Evolutionary conservation across 192 early-diverging fungal species (phyloP).

Genomic region (Linnemannia hyalina): DNA sequence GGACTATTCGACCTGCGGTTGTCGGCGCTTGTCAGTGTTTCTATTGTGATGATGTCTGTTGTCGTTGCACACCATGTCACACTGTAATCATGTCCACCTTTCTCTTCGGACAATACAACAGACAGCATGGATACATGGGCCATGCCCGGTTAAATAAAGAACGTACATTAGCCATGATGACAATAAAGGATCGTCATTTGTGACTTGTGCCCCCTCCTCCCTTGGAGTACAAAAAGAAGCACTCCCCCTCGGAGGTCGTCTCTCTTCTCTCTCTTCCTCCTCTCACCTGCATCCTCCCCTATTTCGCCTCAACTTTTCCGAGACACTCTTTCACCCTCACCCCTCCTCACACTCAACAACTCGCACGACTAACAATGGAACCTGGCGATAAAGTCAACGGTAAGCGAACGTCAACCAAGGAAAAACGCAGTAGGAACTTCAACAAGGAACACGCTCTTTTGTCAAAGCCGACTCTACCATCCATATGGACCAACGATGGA

Average conservation of each 20-base stretch:
- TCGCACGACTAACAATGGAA: conserved; percentile 36
- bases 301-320: neutral
- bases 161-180: neutral
- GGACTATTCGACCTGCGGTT: neutral
- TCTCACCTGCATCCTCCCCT: neutral
- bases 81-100: neutral
- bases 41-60: neutral
- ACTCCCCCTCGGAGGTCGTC: neutral
- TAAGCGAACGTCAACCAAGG: conserved; percentile 8
- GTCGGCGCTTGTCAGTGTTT: neutral
- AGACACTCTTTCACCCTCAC: neutral
- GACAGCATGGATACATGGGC: neutral
- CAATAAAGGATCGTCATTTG: neutral
- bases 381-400: conserved; percentile 42
- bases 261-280: neutral
- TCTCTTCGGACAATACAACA: neutral
- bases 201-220: neutral
- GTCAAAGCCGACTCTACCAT: neutral
- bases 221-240: neutral
- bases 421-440: neutral
- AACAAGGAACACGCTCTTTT: neutral
- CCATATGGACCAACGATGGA: neutral
- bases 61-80: neutral
- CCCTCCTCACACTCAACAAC: conserved; percentile 3
- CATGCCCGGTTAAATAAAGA: neutral